phyloP scores from a whole-genome alignment of 208 protist genomes.

The Phytomonas sp. region DNA sequence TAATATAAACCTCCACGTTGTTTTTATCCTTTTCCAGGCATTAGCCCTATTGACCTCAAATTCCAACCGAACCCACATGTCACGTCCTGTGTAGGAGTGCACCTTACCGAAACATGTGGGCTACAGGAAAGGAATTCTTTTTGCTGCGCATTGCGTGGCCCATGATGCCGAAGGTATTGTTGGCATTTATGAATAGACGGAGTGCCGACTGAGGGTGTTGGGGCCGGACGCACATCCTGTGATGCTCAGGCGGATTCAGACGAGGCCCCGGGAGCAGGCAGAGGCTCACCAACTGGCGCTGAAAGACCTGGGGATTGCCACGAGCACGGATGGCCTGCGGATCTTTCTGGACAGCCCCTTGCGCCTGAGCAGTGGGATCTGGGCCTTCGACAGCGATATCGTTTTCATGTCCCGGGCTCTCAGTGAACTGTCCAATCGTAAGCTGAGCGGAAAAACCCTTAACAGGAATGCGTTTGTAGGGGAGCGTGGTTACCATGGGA shows the following conservation, averaged over 20 bases:
- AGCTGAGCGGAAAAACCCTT: conserved; percentile 49
- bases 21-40: neutral
- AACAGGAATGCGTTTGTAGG: conserved; percentile 64
- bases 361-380: conserved; percentile 73
- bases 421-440: conserved; percentile 52
- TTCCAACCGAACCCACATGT: no score
- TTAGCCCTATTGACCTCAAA: conserved; percentile 7
- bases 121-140: conserved; percentile 89
- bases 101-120: conserved; percentile 47
- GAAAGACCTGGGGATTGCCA: conserved; percentile 64
- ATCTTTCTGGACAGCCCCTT: conserved; percentile 55
- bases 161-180: no score
- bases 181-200: no score
- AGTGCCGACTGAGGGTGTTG: no score
- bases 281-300: conserved; percentile 64
- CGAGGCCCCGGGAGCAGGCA: conserved; percentile 73
- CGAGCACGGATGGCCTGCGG: conserved; percentile 42
- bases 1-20: neutral
- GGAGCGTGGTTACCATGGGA: conserved; percentile 83
- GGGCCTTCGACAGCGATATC: conserved; percentile 73
- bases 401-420: conserved; percentile 71
- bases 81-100: conserved; percentile 24
- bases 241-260: no score
- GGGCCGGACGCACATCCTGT: no score
- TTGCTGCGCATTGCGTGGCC: no score